Percentiles rank a stretch among this genome's conserved stretches.
These are phyloP conservation scores for Hyparrhenia diplandra DNA, from an alignment of 176 grass and related monocot species.

Conservation along the genomic window DNA sequence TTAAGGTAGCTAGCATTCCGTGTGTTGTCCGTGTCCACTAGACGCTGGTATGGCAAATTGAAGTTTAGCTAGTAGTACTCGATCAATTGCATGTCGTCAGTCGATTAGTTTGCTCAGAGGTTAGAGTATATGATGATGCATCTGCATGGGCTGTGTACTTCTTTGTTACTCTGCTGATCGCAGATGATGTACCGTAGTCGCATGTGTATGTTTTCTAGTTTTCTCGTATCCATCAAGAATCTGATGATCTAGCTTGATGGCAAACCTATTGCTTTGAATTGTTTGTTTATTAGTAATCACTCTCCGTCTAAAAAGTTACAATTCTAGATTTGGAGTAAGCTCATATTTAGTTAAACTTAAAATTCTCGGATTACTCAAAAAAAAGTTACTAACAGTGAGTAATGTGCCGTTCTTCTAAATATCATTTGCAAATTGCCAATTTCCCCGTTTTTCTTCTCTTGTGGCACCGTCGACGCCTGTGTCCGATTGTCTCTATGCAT, in stretches of 20 bases:
- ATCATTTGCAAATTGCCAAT: neutral
- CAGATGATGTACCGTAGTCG: neutral
- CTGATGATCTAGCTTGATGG: neutral
- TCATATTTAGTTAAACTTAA: no score
- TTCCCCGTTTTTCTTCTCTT: neutral
- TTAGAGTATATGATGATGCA: neutral
- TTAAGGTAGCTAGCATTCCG: neutral
- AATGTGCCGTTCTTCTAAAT: neutral
- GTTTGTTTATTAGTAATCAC: neutral
- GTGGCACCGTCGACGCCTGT: neutral
- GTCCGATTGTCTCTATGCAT: no score
- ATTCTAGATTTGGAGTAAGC: neutral
- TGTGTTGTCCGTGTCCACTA: neutral
- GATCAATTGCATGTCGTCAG: neutral
- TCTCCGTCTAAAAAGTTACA: neutral
- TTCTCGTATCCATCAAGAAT: neutral
- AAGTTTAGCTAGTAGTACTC: neutral
- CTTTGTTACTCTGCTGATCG: neutral
- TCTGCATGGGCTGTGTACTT: neutral
- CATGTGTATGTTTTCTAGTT: neutral
- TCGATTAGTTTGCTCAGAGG: neutral
- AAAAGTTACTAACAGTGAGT: no score
- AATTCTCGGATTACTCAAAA: no score
- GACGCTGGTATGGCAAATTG: neutral
- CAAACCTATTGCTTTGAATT: neutral